Percentiles rank a stretch among this genome's conserved stretches.
Evolutionary conservation across 495 filamentous ascomycete genomes (phyloP).

Genomic region (Pseudevernia furfuracea): DNA sequence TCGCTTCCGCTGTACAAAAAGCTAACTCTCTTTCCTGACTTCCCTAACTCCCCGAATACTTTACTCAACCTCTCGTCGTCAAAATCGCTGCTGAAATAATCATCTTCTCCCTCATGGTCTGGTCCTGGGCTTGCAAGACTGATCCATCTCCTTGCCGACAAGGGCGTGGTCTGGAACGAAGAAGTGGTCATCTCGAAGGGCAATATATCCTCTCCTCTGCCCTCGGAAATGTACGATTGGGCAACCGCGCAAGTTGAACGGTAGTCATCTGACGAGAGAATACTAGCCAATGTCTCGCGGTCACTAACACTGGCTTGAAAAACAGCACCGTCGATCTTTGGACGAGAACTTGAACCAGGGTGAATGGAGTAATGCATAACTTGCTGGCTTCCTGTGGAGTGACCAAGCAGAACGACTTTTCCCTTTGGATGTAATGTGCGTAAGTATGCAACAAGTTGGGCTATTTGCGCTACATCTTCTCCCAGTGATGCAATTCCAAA

Average conservation of each 20-base stretch:
- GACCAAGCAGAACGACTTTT: slow-evolving; percentile 80
- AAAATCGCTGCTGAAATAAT: slow-evolving; percentile 81
- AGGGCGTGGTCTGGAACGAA: slow-evolving; percentile 46
- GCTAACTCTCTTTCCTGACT: slow-evolving; percentile 32
- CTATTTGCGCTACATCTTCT: slow-evolving; percentile 67
- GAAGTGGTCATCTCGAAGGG: slow-evolving; percentile 40
- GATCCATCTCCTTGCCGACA: slow-evolving; percentile 62
- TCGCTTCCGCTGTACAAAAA: slow-evolving; percentile 64
- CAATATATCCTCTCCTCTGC: slow-evolving; percentile 51
- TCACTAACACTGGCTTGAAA: slow-evolving; percentile 78
- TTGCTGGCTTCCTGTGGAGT: slow-evolving; percentile 84
- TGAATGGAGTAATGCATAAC: slow-evolving; percentile 64
- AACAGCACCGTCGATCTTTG: slow-evolving; percentile 65
- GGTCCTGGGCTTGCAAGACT: slow-evolving; percentile 53
- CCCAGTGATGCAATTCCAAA: slow-evolving; percentile 65
- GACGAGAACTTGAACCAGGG: slow-evolving; percentile 30
- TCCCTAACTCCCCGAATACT: slow-evolving; percentile 58
- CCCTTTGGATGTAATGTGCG: slow-evolving; percentile 30
- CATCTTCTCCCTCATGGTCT: slow-evolving; percentile 61
- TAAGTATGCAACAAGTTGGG: slow-evolving; percentile 64
- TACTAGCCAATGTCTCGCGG: slow-evolving; percentile 52
- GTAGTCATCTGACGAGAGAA: slow-evolving; percentile 37
- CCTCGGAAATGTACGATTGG: slow-evolving; percentile 43
- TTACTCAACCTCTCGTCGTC: slow-evolving; percentile 46
- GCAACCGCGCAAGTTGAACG: slow-evolving; percentile 47